Percentiles rank a stretch among this genome's conserved stretches.
Conservation (phyloP, 257 asterid genomes). For the Forsythia viridissima region DNA sequence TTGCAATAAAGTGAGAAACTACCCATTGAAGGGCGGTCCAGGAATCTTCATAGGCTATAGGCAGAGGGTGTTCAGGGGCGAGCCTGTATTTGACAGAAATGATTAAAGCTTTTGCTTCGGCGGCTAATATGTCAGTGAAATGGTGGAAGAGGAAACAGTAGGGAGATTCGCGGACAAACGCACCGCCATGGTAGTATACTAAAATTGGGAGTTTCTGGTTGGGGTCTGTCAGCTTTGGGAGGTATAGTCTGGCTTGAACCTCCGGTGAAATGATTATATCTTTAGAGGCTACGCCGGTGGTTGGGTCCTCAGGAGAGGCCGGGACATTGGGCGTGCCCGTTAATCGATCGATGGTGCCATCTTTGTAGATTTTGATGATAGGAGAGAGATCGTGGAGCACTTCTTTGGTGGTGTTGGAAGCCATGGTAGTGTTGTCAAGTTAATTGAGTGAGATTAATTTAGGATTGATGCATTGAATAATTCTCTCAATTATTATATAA, state of each 20-base stretch:
- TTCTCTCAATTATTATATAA: no score
- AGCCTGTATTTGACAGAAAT: conserved; percentile 39
- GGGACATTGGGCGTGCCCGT: conserved; percentile 9
- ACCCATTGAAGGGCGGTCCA: conserved; percentile 47
- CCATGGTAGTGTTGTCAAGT: not conserved
- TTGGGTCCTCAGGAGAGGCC: conserved; percentile 35
- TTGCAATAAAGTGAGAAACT: conserved; percentile 9
- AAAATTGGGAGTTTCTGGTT: conserved; percentile 33
- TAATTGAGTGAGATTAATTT: no score
- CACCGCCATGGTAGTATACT: conserved; percentile 45
- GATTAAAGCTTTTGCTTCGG: conserved; percentile 22
- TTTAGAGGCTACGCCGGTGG: conserved; percentile 41
- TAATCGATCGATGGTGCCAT: conserved; percentile 27
- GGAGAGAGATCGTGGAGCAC: conserved; percentile 23
- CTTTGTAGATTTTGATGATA: conserved; percentile 26
- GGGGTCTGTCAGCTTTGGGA: conserved; percentile 31
- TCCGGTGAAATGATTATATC: conserved; percentile 30
- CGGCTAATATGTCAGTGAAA: conserved; percentile 18
- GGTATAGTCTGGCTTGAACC: conserved; percentile 38
- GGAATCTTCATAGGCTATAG: conserved; percentile 47
- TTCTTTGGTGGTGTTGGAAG: conserved; percentile 2
- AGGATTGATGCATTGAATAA: no score
- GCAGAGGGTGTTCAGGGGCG: conserved; percentile 56
- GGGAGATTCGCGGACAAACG: conserved; percentile 35
- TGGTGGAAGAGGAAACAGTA: conserved; percentile 13